Conservation (phyloP, 164 flowering plant genomes). For the Nelumbo lutea region DNA sequence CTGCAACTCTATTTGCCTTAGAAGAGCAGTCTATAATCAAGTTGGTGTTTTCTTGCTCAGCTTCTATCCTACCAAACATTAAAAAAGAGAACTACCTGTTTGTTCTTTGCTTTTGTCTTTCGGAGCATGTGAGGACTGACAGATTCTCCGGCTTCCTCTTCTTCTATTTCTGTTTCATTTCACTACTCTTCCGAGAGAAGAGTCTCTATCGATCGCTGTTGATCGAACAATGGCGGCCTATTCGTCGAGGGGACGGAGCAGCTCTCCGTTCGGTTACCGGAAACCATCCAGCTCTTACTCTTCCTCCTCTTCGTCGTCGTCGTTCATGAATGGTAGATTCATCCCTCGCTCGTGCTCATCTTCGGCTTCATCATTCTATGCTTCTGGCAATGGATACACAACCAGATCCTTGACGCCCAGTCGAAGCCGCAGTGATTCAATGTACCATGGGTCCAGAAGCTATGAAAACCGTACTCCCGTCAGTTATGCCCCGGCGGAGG, state of each 20-base stretch:
- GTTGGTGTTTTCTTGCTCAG: background rate
- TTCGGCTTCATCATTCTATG: constrained; percentile 49
- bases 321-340: constrained; percentile 43
- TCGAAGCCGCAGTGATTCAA: constrained; percentile 39
- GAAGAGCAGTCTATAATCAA: background rate
- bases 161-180: constrained; percentile 12
- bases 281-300: constrained; percentile 65
- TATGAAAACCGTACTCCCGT: constrained; percentile 38
- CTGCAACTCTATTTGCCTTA: constrained; percentile 9
- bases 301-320: constrained; percentile 65
- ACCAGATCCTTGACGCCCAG: constrained; percentile 64
- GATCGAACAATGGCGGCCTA: constrained; percentile 50
- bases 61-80: background rate
- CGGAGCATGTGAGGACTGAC: constrained; percentile 66
- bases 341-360: constrained; percentile 70
- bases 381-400: constrained; percentile 33
- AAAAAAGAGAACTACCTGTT: background rate
- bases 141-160: constrained; percentile 22
- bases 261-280: constrained; percentile 75
- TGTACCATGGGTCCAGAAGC: constrained; percentile 22
- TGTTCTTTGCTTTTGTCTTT: constrained; percentile 31
- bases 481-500: constrained; percentile 42
- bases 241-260: constrained; percentile 74
- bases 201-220: constrained; percentile 7
- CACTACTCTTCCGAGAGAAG: constrained; percentile 2